Base-by-base conservation (phyloP, 2,329 filamentous ascomycete genomes). In the Venturiaceae sp. region DNA sequence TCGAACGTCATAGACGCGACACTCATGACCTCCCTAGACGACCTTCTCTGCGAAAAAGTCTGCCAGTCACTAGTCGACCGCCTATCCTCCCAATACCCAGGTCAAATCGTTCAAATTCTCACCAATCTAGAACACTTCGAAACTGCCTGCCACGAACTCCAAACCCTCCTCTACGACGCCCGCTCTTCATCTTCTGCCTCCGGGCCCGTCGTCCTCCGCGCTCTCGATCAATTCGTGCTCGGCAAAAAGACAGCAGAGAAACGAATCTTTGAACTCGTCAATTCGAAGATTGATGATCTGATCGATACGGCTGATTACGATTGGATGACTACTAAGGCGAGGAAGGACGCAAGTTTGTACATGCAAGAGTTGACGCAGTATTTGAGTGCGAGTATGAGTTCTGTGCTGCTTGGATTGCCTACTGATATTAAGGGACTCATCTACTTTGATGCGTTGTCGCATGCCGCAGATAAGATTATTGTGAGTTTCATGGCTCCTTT, bases 121-220 rank as follows among this genome's bases (percentile, higher is more conserved):
- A 99, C 96, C 67, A 99, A 99, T 68, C 76, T 99, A 19, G 92
- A 97, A 70, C 91, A 99, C 72, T 97, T 99, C 70, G 92, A 97
- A 74, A 89, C 83, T 53, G 94, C 94, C 5, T 97, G 94, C 69
- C 83, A 85, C 65, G 91, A 97, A 67, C 80, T 99, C 0, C 92
- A 99, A 74, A 82, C 87, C 59, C 80, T 96, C 2, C 80, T 99
- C 37, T 90, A 92, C 56, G 83, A 89, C 65, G 91, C 91, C 2
- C 84, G 92, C 54, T 92, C 90, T 7, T 90, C 90, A 5, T 86
- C 84, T 13, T 90, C 88, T 1, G 87, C 88, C 1, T 88, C 90
- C 3, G 90, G 89, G 0, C 87, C 90, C 0, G 83, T 96, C 58
- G 83, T 85, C 3, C 79, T 97, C 5, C 82, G 81, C 28, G 94